phyloP scores from a whole-genome alignment of 352 stramenopile species.

The Pythium grandisporangium region DNA sequence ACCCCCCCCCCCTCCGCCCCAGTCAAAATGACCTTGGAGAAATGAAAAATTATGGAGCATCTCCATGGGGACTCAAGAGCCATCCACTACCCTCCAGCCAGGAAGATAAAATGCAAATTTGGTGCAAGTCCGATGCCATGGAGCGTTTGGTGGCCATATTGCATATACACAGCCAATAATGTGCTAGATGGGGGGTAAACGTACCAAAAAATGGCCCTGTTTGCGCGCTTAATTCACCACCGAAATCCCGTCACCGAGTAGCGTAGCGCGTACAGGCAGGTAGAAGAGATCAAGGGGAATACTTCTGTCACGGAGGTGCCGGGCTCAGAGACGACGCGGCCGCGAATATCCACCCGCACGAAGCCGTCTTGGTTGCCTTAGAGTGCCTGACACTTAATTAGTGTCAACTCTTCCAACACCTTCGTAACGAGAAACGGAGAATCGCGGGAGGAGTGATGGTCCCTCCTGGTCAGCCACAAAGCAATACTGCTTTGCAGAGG shows the following conservation, averaged over 20 bases:
- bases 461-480: too few species aligned
- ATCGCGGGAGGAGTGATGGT: constrained; percentile 25
- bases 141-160: too few species aligned
- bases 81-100: too few species aligned
- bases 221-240: constrained; percentile 5
- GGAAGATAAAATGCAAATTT: too few species aligned
- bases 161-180: too few species aligned
- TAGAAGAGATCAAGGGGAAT: constrained; percentile 18
- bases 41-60: too few species aligned
- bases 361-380: constrained; percentile 11
- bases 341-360: constrained; percentile 13
- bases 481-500: too few species aligned
- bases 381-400: constrained; percentile 16
- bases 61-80: too few species aligned
- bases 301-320: constrained; percentile 9
- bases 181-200: too few species aligned
- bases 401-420: constrained; percentile 22
- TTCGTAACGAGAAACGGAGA: constrained; percentile 22
- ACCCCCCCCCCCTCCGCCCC: too few species aligned
- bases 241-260: constrained; percentile 4
- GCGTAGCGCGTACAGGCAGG: constrained; percentile 9
- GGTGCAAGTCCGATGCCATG: too few species aligned
- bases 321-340: constrained; percentile 1
- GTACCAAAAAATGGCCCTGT: constrained; percentile 9
- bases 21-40: too few species aligned